phyloP scores from a whole-genome alignment of 495 filamentous ascomycete genomes.

The Daldinia caldariorum region DNA sequence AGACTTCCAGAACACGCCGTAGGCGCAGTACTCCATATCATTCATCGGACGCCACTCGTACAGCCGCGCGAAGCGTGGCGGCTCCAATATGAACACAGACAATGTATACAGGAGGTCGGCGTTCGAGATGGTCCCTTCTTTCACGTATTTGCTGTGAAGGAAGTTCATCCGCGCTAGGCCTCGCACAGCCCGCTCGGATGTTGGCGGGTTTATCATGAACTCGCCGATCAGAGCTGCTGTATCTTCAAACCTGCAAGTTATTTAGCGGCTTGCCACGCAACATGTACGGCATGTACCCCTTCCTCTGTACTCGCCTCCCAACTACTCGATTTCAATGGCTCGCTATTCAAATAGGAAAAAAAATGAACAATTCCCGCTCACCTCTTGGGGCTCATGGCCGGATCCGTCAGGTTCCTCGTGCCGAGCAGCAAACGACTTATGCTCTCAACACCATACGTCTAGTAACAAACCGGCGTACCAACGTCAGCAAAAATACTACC shows the following conservation, averaged over 20 bases:
- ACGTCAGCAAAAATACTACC: slow-evolving; percentile 12
- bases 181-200: slow-evolving; percentile 57
- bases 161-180: slow-evolving; percentile 73
- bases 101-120: slow-evolving; percentile 76
- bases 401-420: slow-evolving; percentile 67
- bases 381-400: slow-evolving; percentile 65
- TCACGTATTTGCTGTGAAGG: slow-evolving; percentile 68
- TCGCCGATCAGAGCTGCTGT: slow-evolving; percentile 68
- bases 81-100: slow-evolving; percentile 68
- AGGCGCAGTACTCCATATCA: slow-evolving; percentile 71
- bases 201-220: slow-evolving; percentile 54
- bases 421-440: slow-evolving; percentile 67
- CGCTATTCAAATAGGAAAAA: slow-evolving; percentile 1
- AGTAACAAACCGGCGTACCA: not conserved
- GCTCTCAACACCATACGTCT: slow-evolving; percentile 74
- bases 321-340: not conserved
- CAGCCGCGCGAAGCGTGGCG: slow-evolving; percentile 63
- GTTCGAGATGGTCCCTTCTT: slow-evolving; percentile 68
- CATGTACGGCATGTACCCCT: not conserved
- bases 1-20: slow-evolving; percentile 72
- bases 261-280: slow-evolving; percentile 4
- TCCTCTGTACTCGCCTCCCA: not conserved
- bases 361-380: slow-evolving; percentile 31
- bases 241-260: slow-evolving; percentile 63
- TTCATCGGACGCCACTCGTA: slow-evolving; percentile 73